Evolutionary conservation across 495 filamentous ascomycete genomes (phyloP), one percentile per base, ranked within the genome.

Genomic region (Tuber umbilicatum): DNA sequence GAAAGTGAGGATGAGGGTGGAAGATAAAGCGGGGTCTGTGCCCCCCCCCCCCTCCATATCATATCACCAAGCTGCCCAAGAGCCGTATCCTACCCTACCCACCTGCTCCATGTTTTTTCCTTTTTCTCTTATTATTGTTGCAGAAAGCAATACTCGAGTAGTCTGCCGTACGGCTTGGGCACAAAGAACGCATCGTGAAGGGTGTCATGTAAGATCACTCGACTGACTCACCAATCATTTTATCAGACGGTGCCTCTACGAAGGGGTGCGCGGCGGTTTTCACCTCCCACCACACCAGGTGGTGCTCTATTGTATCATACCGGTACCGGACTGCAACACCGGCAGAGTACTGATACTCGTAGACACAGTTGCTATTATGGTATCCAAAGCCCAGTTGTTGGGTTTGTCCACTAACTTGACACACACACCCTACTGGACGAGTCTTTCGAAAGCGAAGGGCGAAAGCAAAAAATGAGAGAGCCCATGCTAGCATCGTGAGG

Each of bases 131-230:
- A 2, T 17, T 64, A 14, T 60, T 60, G 21, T 35, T 64, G 31
- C 27, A 6, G 55, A 16, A 64, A 14, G 27, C 7, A 27, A 64
- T 17, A 64, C n/a, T n/a, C n/a, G n/a, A n/a, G n/a, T n/a, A n/a
- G n/a, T n/a, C n/a, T n/a, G n/a, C 55, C 14, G 3, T 35, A 35
- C 27, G 16, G 4, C 27, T 35, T 19, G 12, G 27, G 55, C 55
- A 31, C 55, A 64, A 64, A 64, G 55, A 31, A 35, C 55, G 14
- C 55, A 35, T 64, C 0, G 27, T 1, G 1, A 14, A 14, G 1
- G 3, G 12, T 64, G 55, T 64, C 55, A 64, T 64, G 27, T 64
- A 64, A 35, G 55, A 64, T 64, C 55, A 64, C 55, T 64, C 55
- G 55, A 27, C 55, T 64, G 55, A 64, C 55, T 64, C 55, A 31